These are phyloP conservation scores for Byssothecium circinans DNA, from an alignment of 2,329 filamentous ascomycete species.

Conservation along the genomic window DNA sequence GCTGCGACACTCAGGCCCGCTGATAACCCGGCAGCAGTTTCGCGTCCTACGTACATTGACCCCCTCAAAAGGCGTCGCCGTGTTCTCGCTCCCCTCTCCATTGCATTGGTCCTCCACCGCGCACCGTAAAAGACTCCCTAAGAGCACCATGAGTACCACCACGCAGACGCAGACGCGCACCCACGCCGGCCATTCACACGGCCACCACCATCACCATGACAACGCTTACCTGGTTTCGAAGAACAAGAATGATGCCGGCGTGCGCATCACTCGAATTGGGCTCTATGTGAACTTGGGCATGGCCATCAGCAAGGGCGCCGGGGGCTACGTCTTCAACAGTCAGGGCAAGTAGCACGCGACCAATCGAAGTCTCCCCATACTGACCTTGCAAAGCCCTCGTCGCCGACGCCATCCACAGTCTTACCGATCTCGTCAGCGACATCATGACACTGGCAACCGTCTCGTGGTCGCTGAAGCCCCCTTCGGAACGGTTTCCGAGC, in stretches of 20 bases:
- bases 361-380: conserved; percentile 3
- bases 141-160: conserved; percentile 24
- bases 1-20: conserved; percentile 18
- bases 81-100: conserved; percentile 11
- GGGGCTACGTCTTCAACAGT: conserved; percentile 92
- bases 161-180: conserved; percentile 31
- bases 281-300: conserved; percentile 89
- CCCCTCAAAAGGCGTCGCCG: conserved; percentile 21
- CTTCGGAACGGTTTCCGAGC: conserved; percentile 79
- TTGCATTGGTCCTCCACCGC: conserved; percentile 38
- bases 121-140: conserved; percentile 33
- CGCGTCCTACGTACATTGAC: conserved; percentile 35
- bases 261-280: conserved; percentile 88
- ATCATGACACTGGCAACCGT: conserved; percentile 92
- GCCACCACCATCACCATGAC: conserved; percentile 80
- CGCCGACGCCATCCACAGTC: conserved; percentile 91
- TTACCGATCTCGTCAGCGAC: conserved; percentile 94
- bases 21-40: conserved; percentile 20
- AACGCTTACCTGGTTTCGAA: conserved; percentile 78
- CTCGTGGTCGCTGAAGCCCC: conserved; percentile 85
- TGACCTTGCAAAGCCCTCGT: conserved; percentile 64
- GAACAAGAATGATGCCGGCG: conserved; percentile 89
- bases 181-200: conserved; percentile 49
- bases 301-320: conserved; percentile 89
- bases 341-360: conserved; percentile 53